A percentile compares a stretch with the other conserved stretches of the same genome.
Evolutionary conservation across 148 eudicot species (phyloP).

Genomic region (Chenopodium suecicum): DNA sequence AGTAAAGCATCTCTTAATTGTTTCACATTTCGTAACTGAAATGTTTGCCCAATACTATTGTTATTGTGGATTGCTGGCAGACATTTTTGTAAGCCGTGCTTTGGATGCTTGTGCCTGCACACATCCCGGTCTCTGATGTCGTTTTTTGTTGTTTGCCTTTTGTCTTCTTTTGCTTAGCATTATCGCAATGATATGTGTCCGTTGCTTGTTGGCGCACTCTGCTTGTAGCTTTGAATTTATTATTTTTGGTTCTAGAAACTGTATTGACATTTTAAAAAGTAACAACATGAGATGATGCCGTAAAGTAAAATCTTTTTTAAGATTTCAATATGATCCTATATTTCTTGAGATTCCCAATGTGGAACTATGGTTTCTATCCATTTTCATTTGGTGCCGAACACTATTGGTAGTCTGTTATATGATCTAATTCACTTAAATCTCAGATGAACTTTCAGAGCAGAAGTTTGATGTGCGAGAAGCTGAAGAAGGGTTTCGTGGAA

Average conservation of each 20-base stretch:
- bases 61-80: background rate
- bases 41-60: background rate
- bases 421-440: constrained; percentile 1
- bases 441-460: constrained; percentile 88
- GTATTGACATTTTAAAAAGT: background rate
- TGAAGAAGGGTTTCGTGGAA: constrained; percentile 96
- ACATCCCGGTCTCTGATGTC: background rate
- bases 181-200: background rate
- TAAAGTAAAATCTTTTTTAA: background rate
- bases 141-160: background rate
- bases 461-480: constrained; percentile 63
- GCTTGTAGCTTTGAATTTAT: background rate
- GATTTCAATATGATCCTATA: background rate
- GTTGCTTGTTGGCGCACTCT: background rate
- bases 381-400: background rate
- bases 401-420: background rate
- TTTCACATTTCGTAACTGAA: background rate
- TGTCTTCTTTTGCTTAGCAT: background rate
- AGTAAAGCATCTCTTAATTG: background rate
- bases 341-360: background rate
- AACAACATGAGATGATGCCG: background rate
- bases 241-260: background rate
- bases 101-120: background rate
- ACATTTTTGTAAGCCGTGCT: background rate
- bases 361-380: background rate